Percentiles rank a stretch among this genome's conserved stretches.
These are phyloP conservation scores for Suillus discolor DNA, from an alignment of 768 basidiomycete species.

Conservation along the genomic window DNA sequence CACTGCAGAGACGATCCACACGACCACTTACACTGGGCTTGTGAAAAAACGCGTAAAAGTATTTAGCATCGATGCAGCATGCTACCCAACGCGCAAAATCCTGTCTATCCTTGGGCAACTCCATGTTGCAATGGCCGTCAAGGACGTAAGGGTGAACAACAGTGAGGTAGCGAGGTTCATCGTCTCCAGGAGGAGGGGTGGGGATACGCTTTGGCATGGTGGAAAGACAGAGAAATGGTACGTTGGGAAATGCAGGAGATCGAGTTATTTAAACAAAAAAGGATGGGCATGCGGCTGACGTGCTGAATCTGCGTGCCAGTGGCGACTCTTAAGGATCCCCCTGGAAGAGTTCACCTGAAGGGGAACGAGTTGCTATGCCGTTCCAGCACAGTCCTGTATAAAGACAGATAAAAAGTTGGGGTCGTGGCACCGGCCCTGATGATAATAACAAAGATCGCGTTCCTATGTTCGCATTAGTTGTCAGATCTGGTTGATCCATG, in stretches of 20 bases:
- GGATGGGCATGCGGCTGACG: conserved; percentile 7
- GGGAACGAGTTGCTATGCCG: neutral
- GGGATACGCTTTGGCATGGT: conserved; percentile 44
- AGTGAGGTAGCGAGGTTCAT: conserved; percentile 48
- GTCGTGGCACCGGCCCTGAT: neutral
- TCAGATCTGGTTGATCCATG: neutral
- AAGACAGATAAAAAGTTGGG: neutral
- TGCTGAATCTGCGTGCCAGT: conserved; percentile 3
- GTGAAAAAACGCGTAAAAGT: conserved; percentile 43
- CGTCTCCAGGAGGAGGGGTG: conserved; percentile 45
- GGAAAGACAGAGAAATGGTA: conserved; percentile 4
- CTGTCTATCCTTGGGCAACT: conserved; percentile 36
- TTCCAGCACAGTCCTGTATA: neutral
- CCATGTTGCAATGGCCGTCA: conserved; percentile 41
- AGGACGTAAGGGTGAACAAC: conserved; percentile 47
- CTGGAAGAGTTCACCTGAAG: neutral
- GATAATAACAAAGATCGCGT: neutral
- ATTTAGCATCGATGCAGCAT: conserved; percentile 36
- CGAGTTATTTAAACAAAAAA: neutral
- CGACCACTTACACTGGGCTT: conserved; percentile 43
- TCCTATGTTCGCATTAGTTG: neutral
- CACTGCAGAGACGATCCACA: neutral
- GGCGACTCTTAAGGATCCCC: neutral
- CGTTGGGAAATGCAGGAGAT: neutral
- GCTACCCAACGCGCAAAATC: conserved; percentile 47